Evolutionary conservation across 495 filamentous ascomycete genomes (phyloP).

Genomic region (Aspergillus asperescens): DNA sequence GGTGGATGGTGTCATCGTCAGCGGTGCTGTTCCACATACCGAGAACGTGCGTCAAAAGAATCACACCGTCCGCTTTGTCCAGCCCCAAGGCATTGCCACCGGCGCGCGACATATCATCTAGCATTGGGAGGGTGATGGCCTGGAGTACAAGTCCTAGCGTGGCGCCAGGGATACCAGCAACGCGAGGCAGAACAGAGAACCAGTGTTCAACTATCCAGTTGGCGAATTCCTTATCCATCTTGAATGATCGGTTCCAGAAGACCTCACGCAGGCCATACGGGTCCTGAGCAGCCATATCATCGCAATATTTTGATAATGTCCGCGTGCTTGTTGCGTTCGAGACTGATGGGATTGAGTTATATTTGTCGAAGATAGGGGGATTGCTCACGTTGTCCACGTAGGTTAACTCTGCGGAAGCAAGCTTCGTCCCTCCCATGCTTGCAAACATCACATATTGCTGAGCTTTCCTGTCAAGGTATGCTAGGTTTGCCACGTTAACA

Average conservation of each 20-base stretch:
- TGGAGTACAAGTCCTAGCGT: conserved; percentile 46
- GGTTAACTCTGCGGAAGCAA: conserved; percentile 34
- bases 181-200: conserved; percentile 26
- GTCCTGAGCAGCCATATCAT: conserved; percentile 36
- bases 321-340: conserved; percentile 34
- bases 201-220: conserved; percentile 34
- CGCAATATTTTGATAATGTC: conserved; percentile 42
- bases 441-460: conserved; percentile 43
- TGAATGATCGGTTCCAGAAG: conserved; percentile 39
- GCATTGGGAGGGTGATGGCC: conserved; percentile 37
- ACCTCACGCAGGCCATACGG: conserved; percentile 41
- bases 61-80: conserved; percentile 30
- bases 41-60: conserved; percentile 33
- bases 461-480: conserved; percentile 28
- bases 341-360: conserved; percentile 33
- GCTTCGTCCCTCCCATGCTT: conserved; percentile 22
- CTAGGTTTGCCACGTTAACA: conserved; percentile 1
- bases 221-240: conserved; percentile 30
- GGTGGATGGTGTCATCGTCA: conserved; percentile 28
- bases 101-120: conserved; percentile 32
- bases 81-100: conserved; percentile 54
- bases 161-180: conserved; percentile 34
- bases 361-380: conserved; percentile 40
- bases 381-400: conserved; percentile 36
- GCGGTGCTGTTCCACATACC: conserved; percentile 31